Conservation (phyloP, 2,329 filamentous ascomycete genomes). For the Curvularia sp. region DNA sequence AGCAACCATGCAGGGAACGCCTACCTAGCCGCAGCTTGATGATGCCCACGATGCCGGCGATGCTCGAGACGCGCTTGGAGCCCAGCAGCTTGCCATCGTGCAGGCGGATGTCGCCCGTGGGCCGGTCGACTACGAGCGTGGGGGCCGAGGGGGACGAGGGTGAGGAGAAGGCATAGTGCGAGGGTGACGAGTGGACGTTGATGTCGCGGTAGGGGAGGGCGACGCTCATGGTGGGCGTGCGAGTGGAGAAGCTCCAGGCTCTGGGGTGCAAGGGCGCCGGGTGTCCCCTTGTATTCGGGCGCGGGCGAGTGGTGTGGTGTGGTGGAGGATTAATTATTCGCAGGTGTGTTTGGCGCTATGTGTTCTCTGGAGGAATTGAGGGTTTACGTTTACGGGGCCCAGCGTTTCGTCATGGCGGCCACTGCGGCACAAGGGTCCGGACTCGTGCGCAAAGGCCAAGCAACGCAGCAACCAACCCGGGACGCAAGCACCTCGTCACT, state of each 20-base stretch:
- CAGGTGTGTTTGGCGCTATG: slow-evolving; percentile 6
- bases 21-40: slow-evolving; percentile 91
- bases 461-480: slow-evolving; percentile 1
- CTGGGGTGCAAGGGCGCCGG: slow-evolving; percentile 1
- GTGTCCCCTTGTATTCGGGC: neutral
- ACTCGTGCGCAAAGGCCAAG: slow-evolving; percentile 17
- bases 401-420: slow-evolving; percentile 30
- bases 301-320: neutral
- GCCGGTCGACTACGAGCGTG: slow-evolving; percentile 86
- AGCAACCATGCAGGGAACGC: slow-evolving; percentile 2
- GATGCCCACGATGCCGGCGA: slow-evolving; percentile 92
- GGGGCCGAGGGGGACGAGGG: slow-evolving; percentile 90
- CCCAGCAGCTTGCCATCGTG: slow-evolving; percentile 78
- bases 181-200: slow-evolving; percentile 90
- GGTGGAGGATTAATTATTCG: slow-evolving; percentile 1
- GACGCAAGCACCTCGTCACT: slow-evolving; percentile 25
- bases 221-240: slow-evolving; percentile 53
- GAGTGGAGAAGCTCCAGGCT: neutral
- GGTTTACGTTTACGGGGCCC: neutral
- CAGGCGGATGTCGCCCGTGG: slow-evolving; percentile 87
- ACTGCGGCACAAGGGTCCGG: slow-evolving; percentile 18
- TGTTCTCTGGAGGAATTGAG: slow-evolving; percentile 3
- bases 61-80: slow-evolving; percentile 87
- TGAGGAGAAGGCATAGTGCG: slow-evolving; percentile 95
- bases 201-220: slow-evolving; percentile 88